phyloP scores from a whole-genome alignment of 495 filamentous ascomycete genomes.

The Talaromyces borbonicus region DNA sequence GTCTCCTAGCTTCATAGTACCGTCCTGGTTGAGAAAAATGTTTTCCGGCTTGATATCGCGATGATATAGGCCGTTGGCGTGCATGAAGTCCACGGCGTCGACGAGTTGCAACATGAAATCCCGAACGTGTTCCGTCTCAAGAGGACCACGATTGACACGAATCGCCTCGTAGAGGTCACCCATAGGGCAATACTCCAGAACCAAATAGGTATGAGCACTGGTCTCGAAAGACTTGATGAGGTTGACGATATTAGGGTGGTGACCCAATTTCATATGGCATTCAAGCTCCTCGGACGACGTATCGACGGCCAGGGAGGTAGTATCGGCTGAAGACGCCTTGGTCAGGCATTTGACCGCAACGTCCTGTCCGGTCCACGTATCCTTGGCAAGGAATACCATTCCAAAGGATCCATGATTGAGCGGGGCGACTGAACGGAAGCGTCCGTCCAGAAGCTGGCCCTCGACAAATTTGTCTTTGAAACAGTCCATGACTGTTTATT shows the following conservation, averaged over 20 bases:
- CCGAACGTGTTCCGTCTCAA: constrained; percentile 92
- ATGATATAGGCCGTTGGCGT: constrained; percentile 84
- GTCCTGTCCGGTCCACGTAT: constrained; percentile 58
- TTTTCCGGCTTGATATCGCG: constrained; percentile 99
- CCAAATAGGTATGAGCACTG: constrained; percentile 76
- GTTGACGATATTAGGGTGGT: constrained; percentile 90
- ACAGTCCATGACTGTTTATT: constrained; percentile 64
- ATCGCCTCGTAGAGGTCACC: constrained; percentile 98
- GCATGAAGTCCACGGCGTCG: constrained; percentile 82
- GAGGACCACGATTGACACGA: constrained; percentile 70
- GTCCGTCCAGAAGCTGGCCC: constrained; percentile 68
- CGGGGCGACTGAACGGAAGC: constrained; percentile 82
- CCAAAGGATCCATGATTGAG: constrained; percentile 98
- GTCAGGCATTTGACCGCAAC: constrained; percentile 94
- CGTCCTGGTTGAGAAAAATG: constrained; percentile 81
- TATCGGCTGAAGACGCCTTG: constrained; percentile 52
- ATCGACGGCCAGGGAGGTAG: constrained; percentile 54
- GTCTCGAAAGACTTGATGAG: constrained; percentile 88
- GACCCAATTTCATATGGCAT: constrained; percentile 66
- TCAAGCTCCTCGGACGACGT: constrained; percentile 81
- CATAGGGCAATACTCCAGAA: constrained; percentile 91
- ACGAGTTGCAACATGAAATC: constrained; percentile 94
- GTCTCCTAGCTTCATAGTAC: constrained; percentile 91
- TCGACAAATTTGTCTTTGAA: constrained; percentile 62
- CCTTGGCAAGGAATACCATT: constrained; percentile 89